A percentile compares a stretch with the other conserved stretches of the same genome.
Evolutionary conservation across 805 yeast genomes (phyloP).

Genomic region (Cyberlindnera misumaiensis): DNA sequence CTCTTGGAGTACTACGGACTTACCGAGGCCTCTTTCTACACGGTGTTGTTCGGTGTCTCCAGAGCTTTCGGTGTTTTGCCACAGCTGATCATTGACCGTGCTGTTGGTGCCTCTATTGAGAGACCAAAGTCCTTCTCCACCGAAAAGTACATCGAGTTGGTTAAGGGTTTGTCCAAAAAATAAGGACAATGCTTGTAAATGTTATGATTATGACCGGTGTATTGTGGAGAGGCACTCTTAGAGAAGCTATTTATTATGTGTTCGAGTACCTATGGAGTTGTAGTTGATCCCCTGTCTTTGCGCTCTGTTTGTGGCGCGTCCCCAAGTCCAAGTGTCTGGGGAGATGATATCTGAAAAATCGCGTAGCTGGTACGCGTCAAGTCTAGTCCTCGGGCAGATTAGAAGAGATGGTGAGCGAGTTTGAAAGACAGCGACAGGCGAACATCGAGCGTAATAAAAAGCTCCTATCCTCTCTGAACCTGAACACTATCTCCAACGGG

Average conservation of each 20-base stretch:
- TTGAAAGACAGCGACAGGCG: constrained; percentile 64
- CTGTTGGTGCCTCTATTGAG: constrained; percentile 75
- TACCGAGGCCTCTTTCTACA: constrained; percentile 76
- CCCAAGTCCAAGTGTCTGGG: too few species aligned
- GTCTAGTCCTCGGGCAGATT: not conserved
- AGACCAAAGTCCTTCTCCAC: constrained; percentile 93
- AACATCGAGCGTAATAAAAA: constrained; percentile 82
- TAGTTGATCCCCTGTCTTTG: too few species aligned
- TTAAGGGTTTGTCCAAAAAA: constrained; percentile 34
- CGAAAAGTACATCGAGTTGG: constrained; percentile 83
- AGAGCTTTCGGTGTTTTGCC: constrained; percentile 85
- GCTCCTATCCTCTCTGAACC: constrained; percentile 61
- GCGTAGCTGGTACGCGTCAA: not conserved
- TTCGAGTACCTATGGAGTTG: not conserved
- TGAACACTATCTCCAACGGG: constrained; percentile 50
- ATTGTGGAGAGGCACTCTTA: not conserved
- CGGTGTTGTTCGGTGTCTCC: constrained; percentile 80
- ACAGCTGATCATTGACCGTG: constrained; percentile 80
- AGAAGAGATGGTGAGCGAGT: constrained; percentile 40
- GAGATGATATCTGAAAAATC: too few species aligned
- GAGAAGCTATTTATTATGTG: not conserved
- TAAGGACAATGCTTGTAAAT: constrained; percentile 6
- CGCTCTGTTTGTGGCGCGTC: too few species aligned
- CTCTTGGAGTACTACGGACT: constrained; percentile 80
- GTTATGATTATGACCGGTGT: constrained; percentile 4